phyloP scores from a whole-genome alignment of 768 basidiomycete species.

The Psilocybe tampanensis region DNA sequence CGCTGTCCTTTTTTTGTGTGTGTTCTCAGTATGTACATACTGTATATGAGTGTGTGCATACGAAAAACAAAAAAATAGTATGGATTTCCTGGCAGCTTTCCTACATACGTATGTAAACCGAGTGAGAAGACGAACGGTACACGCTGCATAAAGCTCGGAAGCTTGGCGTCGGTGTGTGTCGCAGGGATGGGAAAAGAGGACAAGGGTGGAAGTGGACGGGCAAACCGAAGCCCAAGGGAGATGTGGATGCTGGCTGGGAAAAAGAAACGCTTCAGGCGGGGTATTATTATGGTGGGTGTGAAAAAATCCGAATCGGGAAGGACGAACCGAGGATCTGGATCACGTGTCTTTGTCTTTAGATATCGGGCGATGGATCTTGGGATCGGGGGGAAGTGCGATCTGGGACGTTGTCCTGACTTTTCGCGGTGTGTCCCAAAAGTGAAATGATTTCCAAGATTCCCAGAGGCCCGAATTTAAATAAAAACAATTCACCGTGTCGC shows the following conservation, averaged over 20 bases:
- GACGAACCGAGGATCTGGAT: slow-evolving; percentile 11
- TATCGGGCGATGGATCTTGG: slow-evolving; percentile 10
- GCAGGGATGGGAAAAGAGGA: too few species aligned
- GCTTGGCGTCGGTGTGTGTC: neutral
- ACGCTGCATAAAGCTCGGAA: neutral
- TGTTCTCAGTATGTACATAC: neutral
- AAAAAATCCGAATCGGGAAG: slow-evolving; percentile 26
- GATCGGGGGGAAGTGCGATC: too few species aligned
- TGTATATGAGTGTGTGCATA: neutral
- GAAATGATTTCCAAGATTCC: too few species aligned
- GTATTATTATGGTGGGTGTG: too few species aligned
- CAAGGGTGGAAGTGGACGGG: neutral
- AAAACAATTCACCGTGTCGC: too few species aligned
- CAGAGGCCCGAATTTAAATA: too few species aligned
- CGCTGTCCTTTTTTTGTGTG: neutral
- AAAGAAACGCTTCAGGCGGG: too few species aligned
- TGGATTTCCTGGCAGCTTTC: neutral
- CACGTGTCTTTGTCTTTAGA: too few species aligned
- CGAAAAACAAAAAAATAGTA: neutral
- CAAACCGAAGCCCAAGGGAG: slow-evolving; percentile 7
- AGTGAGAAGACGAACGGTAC: neutral
- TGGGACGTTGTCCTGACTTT: slow-evolving; percentile 9
- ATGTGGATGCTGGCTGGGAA: slow-evolving; percentile 17
- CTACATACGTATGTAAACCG: too few species aligned
- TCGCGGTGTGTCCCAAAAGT: slow-evolving; percentile 7